Conservation (phyloP, 2,329 filamentous ascomycete species). For the Fusarium torreyae region DNA sequence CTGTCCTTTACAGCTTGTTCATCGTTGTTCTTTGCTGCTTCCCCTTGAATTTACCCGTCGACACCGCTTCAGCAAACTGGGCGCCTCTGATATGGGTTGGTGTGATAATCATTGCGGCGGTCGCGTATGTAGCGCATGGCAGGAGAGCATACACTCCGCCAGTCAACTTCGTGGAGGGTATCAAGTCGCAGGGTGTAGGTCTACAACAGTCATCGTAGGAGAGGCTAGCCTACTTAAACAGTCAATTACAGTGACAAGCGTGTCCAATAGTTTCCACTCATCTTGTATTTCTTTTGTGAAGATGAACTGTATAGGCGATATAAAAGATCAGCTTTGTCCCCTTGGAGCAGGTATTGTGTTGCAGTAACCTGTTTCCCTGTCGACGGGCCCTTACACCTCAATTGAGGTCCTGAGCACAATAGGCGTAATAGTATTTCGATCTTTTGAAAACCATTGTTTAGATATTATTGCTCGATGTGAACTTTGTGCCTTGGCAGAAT, state of each 20-base stretch:
- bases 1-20: constrained; percentile 31
- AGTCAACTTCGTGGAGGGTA: constrained; percentile 30
- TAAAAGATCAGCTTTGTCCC: too few relatives aligned
- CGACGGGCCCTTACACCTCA: too few relatives aligned
- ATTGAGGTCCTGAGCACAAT: too few relatives aligned
- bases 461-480: too few relatives aligned
- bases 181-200: constrained; percentile 22
- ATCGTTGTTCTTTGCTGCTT: constrained; percentile 37
- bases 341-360: too few relatives aligned
- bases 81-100: constrained; percentile 35
- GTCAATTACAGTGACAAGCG: background rate
- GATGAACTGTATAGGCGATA: too few relatives aligned
- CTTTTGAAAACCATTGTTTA: too few relatives aligned
- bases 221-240: background rate
- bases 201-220: constrained; percentile 20
- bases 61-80: constrained; percentile 30
- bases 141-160: constrained; percentile 21
- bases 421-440: too few relatives aligned
- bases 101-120: constrained; percentile 16
- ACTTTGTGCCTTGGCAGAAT: too few relatives aligned
- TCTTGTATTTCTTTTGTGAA: background rate
- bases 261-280: background rate
- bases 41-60: constrained; percentile 16
- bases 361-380: too few relatives aligned
- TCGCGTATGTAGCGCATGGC: constrained; percentile 23